Evolutionary conservation across 495 filamentous ascomycete species (phyloP).

Genomic region (Lasiosphaeria ovina): DNA sequence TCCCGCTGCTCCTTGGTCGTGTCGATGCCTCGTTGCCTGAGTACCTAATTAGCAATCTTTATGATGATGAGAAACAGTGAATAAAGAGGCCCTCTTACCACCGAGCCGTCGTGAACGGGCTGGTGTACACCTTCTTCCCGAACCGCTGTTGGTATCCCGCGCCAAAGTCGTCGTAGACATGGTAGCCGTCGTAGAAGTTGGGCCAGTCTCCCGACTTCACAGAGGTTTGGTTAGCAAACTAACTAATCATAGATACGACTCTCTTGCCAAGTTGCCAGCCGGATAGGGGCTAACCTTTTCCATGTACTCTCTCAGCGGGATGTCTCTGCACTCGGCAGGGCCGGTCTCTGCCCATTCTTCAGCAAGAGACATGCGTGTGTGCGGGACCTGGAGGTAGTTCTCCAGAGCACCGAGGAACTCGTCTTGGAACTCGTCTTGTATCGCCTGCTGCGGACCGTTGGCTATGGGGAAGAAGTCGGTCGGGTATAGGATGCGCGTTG

Average conservation of each 20-base stretch:
- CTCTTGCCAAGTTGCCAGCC: too few species aligned
- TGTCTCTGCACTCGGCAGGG: not conserved
- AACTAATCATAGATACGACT: not conserved
- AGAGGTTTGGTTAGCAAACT: not conserved
- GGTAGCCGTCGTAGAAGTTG: constrained; percentile 5
- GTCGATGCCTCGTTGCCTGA: not conserved
- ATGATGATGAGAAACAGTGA: not conserved
- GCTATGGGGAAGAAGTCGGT: constrained; percentile 4
- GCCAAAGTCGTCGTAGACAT: not conserved
- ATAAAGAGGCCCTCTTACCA: not conserved
- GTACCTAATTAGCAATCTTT: not conserved
- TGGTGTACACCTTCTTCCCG: not conserved
- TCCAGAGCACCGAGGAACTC: constrained; percentile 4
- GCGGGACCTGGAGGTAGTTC: not conserved
- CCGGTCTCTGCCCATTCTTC: not conserved
- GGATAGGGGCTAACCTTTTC: too few species aligned
- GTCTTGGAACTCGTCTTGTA: not conserved
- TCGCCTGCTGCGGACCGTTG: constrained; percentile 1
- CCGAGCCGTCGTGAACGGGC: not conserved
- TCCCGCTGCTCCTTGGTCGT: not conserved
- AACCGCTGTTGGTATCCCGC: not conserved
- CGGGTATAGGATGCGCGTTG: constrained; percentile 1
- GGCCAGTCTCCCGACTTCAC: not conserved
- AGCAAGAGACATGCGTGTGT: not conserved
- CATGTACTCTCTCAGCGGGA: not conserved